Percentiles rank a stretch among this genome's conserved stretches.
Conservation (phyloP, 371 early-diverging fungal genomes). For the Mortierella sp. region DNA sequence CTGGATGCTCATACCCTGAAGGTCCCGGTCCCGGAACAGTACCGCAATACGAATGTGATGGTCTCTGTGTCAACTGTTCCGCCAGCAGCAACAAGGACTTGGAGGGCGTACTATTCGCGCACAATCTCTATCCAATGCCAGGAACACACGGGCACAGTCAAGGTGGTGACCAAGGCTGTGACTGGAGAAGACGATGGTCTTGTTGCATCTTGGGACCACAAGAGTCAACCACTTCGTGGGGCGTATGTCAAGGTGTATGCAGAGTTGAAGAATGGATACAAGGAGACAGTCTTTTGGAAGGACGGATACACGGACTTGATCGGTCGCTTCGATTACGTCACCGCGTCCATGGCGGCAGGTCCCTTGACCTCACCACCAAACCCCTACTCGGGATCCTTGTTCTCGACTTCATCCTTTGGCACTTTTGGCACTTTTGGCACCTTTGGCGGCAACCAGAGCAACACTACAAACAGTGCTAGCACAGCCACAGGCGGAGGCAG, state of each 20-base stretch:
- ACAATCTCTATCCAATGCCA: constrained; percentile 57
- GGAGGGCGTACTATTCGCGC: constrained; percentile 61
- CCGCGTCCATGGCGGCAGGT: constrained; percentile 49
- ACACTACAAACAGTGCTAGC: background rate
- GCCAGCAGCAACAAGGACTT: constrained; percentile 35
- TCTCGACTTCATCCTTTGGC: too few species aligned
- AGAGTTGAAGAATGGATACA: constrained; percentile 47
- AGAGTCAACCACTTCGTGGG: constrained; percentile 57
- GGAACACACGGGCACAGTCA: constrained; percentile 61
- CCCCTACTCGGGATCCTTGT: background rate
- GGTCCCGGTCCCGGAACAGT: constrained; percentile 34
- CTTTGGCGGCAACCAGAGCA: too few species aligned
- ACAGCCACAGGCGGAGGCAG: background rate
- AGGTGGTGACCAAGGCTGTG: constrained; percentile 54
- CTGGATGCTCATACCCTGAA: background rate
- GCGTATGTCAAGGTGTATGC: constrained; percentile 73
- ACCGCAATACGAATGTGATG: constrained; percentile 49
- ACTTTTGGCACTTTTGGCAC: too few species aligned
- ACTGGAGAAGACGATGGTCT: background rate
- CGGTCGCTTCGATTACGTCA: constrained; percentile 69
- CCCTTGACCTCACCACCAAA: background rate
- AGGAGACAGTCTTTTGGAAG: constrained; percentile 63
- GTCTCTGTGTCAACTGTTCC: constrained; percentile 37
- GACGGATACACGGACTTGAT: constrained; percentile 72
- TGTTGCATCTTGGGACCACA: background rate